Base-by-base conservation (phyloP, 2,329 filamentous ascomycete species). In the Rugonectria rugulosa region DNA sequence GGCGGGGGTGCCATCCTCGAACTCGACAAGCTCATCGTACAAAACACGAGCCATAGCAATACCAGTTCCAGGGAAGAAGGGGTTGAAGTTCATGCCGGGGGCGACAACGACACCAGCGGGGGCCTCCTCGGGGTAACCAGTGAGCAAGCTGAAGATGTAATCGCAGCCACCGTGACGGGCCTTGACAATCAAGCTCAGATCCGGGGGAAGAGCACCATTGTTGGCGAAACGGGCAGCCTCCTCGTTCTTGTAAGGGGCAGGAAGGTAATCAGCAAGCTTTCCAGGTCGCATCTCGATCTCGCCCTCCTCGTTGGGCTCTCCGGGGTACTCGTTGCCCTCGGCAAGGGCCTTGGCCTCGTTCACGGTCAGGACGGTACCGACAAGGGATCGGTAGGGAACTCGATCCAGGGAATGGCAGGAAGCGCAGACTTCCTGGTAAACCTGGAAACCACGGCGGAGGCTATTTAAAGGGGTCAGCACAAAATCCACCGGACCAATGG, bases 1-100 rank as follows among this genome's bases (percentile, higher is more conserved):
- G 44, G 95, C 95, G 47, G 92, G 91, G 36, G 95, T 99, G 62
- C 86, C 92, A 68, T 99, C 95, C 76, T 99, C 95, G 81, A 98
- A 99, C 77, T 99, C 95, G 62, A 99, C 95, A 55, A 99, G 82
- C 63, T 92, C 95, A 68, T 99, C 95, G 80, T 96, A 99, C 59
- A 99, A 87, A 59, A 98, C 95, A 87, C 95, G 94, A 70, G 89
- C 94, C 95, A 99, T 99, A 71, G 91, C 95, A 76, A 99, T 99
- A 75, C 94, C 94, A 68, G 95, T 98, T 74, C 95, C 95, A 55
- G 95, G 95, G 88, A 99, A 99, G 85, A 97, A 99, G 59, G 95
- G 95, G 87, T 99, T 99, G 88, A 99, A 99, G 88, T 98, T 97
- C 79, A 99, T 88, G 72, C 95, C 95, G 60, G 88, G 87, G 69